phyloP scores from a whole-genome alignment of 768 basidiomycete genomes.

The Epithele typhae region DNA sequence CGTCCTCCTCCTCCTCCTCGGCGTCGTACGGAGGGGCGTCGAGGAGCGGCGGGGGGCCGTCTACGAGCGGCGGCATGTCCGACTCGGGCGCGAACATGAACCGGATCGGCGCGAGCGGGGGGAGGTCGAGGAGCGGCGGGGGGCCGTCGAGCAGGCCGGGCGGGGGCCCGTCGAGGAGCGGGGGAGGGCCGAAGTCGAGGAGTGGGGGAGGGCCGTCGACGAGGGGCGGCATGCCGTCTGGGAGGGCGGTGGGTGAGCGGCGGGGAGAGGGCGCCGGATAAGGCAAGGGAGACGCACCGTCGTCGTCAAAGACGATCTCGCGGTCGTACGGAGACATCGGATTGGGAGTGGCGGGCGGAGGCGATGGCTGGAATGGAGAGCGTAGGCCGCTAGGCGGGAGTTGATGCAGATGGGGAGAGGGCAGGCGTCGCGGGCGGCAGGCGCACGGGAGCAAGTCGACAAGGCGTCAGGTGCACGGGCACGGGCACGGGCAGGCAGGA shows the following conservation, averaged over 20 bases:
- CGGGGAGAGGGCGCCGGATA: conserved; percentile 7
- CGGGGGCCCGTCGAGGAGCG: conserved; percentile 2
- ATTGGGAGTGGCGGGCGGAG: background rate
- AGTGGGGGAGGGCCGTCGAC: conserved; percentile 1
- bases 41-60: conserved; percentile 1
- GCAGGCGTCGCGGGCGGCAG: conserved; percentile 2
- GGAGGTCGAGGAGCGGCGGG: conserved; percentile 46
- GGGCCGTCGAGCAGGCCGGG: conserved; percentile 26
- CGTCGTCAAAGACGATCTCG: conserved; percentile 30
- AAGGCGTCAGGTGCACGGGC: background rate
- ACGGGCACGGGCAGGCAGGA: no score
- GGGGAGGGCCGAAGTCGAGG: background rate
- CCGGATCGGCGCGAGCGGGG: conserved; percentile 51
- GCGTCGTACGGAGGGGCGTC: no score
- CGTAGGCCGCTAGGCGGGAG: conserved; percentile 6
- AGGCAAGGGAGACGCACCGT: conserved; percentile 26
- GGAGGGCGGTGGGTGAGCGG: background rate
- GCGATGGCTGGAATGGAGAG: conserved; percentile 2
- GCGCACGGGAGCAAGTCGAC: conserved; percentile 15
- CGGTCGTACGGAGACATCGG: conserved; percentile 23
- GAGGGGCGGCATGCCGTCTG: conserved; percentile 10
- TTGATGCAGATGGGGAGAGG: background rate
- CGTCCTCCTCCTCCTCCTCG: background rate
- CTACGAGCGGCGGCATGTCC: conserved; percentile 12
- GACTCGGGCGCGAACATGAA: conserved; percentile 33